A percentile compares a stretch with the other conserved stretches of the same genome.
Conservation (phyloP, 2,329 filamentous ascomycete genomes). For the Parastagonospora avenae region DNA sequence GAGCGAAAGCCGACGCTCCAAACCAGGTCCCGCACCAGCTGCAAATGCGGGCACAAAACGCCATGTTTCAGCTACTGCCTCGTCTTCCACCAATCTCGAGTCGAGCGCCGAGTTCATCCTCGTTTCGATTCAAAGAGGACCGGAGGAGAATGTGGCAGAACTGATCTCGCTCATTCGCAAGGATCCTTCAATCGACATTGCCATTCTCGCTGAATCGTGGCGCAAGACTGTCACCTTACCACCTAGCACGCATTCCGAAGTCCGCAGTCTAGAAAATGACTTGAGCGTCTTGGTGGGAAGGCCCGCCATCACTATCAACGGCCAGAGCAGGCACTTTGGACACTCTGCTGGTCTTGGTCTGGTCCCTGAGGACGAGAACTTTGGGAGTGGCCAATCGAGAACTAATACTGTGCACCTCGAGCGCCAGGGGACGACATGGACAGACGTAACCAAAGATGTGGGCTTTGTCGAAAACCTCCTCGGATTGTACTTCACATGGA, state of each 20-base stretch:
- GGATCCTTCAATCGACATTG: conserved; percentile 47
- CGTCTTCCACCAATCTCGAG: conserved; percentile 11
- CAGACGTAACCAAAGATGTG: conserved; percentile 63
- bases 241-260: conserved; percentile 24
- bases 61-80: conserved; percentile 25
- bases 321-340: conserved; percentile 45
- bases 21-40: conserved; percentile 32
- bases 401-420: conserved; percentile 14
- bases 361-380: conserved; percentile 44
- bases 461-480: conserved; percentile 67
- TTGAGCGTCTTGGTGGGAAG: conserved; percentile 46
- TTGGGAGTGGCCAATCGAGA: conserved; percentile 22
- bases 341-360: conserved; percentile 45
- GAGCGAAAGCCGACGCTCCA: conserved; percentile 53
- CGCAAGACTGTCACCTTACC: conserved; percentile 47
- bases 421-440: conserved; percentile 57
- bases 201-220: conserved; percentile 48
- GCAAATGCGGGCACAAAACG: conserved; percentile 34
- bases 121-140: conserved; percentile 50
- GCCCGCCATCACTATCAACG: conserved; percentile 37
- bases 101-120: conserved; percentile 48
- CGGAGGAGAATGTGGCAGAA: conserved; percentile 51
- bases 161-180: conserved; percentile 51
- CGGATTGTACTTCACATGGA: conserved; percentile 70
- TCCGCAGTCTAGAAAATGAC: conserved; percentile 41